Percentiles rank a stretch among this genome's conserved stretches.
Evolutionary conservation across 1,139 yeast species (phyloP).

Genomic region (Geotrichum macrosporum): DNA sequence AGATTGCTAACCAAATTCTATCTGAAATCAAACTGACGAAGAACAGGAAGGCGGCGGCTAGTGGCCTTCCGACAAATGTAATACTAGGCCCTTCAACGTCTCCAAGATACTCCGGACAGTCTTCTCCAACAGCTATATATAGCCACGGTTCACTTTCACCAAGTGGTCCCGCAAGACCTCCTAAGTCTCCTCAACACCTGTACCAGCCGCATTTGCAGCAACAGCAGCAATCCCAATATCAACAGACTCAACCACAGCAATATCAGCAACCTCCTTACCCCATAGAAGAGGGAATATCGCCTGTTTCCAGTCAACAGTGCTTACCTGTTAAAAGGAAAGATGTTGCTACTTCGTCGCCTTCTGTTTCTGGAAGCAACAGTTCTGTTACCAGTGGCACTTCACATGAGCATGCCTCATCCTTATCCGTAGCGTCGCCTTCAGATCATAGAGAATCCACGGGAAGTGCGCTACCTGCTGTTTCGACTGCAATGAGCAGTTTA

Average conservation of each 20-base stretch:
- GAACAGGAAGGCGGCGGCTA: constrained; percentile 39
- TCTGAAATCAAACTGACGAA: constrained; percentile 80
- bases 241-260: constrained; percentile 1
- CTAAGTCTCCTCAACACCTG: constrained; percentile 4
- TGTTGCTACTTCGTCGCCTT: constrained; percentile 17
- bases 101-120: not conserved
- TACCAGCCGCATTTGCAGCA: too few species aligned
- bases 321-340: constrained; percentile 17
- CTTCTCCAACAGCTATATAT: constrained; percentile 13
- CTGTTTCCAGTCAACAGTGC: constrained; percentile 5
- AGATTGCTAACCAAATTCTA: constrained; percentile 85
- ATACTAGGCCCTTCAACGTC: constrained; percentile 5
- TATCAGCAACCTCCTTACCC: not conserved
- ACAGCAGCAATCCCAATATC: constrained; percentile 15
- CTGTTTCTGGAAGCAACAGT: constrained; percentile 2
- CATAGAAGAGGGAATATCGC: not conserved
- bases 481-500: constrained; percentile 11
- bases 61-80: constrained; percentile 3
- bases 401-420: not conserved
- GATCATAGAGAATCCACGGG: constrained; percentile 22
- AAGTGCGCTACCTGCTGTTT: constrained; percentile 19
- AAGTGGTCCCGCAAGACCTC: not conserved
- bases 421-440: constrained; percentile 1
- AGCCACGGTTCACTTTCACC: not conserved
- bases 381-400: constrained; percentile 1